Percentiles rank a stretch among this genome's conserved stretches.
Conservation (phyloP, 768 basidiomycete genomes). For the Kwoniella botswanensis region DNA sequence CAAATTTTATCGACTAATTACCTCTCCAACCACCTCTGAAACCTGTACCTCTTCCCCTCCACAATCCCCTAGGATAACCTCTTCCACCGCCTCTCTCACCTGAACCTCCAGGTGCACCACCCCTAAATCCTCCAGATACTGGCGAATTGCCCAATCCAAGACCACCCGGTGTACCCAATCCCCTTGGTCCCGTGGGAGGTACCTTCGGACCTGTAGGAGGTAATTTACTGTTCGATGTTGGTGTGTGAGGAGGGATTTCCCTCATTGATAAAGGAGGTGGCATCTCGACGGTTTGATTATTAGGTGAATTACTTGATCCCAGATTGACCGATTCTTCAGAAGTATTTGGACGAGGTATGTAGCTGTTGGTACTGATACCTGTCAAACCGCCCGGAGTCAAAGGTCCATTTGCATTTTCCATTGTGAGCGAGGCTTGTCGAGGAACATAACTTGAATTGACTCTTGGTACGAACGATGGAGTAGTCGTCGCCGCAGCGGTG, state of each 20-base stretch:
- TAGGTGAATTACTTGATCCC: constrained; percentile 2
- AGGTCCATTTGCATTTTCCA: neutral
- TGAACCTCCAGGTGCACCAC: constrained; percentile 8
- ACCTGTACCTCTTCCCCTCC: constrained; percentile 18
- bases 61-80: constrained; percentile 17
- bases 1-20: constrained; percentile 60
- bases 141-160: constrained; percentile 10
- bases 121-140: constrained; percentile 22
- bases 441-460: constrained; percentile 23
- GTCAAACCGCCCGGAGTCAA: neutral
- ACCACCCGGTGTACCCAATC: constrained; percentile 7
- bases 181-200: constrained; percentile 37
- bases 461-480: constrained; percentile 22
- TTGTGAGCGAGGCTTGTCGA: constrained; percentile 9
- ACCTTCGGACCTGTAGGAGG: constrained; percentile 40
- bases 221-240: neutral
- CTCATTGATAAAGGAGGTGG: constrained; percentile 18
- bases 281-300: neutral
- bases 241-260: constrained; percentile 22
- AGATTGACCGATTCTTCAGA: neutral
- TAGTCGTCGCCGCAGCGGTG: neutral
- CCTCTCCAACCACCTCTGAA: constrained; percentile 28
- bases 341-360: neutral
- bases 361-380: neutral
- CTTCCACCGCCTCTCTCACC: constrained; percentile 18